Conservation (phyloP, 129 eudicot species). For the Lonicera japonica region DNA sequence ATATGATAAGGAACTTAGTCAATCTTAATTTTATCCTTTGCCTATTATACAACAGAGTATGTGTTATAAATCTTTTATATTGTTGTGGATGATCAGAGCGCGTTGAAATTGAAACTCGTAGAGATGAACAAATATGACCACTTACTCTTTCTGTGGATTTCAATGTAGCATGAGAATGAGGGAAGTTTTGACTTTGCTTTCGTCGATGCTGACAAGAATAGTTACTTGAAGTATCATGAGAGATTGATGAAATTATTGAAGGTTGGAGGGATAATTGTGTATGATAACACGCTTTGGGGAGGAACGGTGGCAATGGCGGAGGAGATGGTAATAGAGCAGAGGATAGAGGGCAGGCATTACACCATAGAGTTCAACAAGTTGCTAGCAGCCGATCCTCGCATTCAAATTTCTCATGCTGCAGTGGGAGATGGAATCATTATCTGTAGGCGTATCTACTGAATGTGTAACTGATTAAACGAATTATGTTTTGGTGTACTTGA, state of each 20-base stretch:
- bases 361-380: constrained; percentile 17
- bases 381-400: constrained; percentile 42
- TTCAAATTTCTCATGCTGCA: constrained; percentile 24
- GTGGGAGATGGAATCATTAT: constrained; percentile 51
- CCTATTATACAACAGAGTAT: too few relatives aligned
- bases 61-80: too few relatives aligned
- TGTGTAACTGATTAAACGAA: too few relatives aligned
- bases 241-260: constrained; percentile 42
- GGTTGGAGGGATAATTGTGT: constrained; percentile 46
- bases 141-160: neutral
- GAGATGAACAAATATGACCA: too few relatives aligned
- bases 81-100: too few relatives aligned
- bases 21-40: too few relatives aligned
- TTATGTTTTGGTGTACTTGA: too few relatives aligned
- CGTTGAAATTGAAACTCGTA: too few relatives aligned
- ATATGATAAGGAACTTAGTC: too few relatives aligned
- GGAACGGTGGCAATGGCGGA: constrained; percentile 43
- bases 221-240: constrained; percentile 51
- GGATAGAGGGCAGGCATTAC: neutral
- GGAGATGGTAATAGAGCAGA: constrained; percentile 10
- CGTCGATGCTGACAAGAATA: constrained; percentile 62
- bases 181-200: constrained; percentile 58
- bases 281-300: constrained; percentile 60
- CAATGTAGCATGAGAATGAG: constrained; percentile 30
- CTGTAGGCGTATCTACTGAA: constrained; percentile 39